Percentiles rank a stretch among this genome's conserved stretches.
Conservation (phyloP, 139 green algal genomes). For the Choricystis sp. region DNA sequence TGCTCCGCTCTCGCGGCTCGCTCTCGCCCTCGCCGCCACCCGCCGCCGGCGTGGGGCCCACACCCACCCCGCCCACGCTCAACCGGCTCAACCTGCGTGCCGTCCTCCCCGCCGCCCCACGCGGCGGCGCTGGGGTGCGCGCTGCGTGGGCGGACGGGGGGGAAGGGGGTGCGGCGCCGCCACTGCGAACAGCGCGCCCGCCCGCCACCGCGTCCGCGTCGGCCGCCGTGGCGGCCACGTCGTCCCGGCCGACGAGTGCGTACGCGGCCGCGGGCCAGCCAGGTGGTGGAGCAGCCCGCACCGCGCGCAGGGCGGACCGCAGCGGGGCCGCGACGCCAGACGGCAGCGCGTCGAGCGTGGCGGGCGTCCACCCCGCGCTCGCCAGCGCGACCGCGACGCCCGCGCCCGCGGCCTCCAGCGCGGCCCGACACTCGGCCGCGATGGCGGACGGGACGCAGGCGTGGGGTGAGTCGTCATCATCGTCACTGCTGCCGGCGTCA, state of each 20-base stretch:
- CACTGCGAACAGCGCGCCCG: too few relatives aligned
- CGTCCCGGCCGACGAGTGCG: constrained; percentile 53
- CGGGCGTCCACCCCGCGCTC: not conserved
- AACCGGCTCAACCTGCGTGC: too few relatives aligned
- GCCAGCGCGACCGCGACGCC: not conserved
- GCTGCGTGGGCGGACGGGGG: too few relatives aligned
- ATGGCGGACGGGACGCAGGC: too few relatives aligned
- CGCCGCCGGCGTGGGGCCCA: too few relatives aligned
- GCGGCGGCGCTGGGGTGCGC: not conserved
- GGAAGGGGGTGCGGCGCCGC: not conserved
- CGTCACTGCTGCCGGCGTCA: too few relatives aligned
- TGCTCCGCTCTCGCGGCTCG: too few relatives aligned
- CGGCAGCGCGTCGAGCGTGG: not conserved
- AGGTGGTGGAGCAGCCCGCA: too few relatives aligned
- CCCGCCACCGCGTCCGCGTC: too few relatives aligned
- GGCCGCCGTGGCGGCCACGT: constrained; percentile 50
- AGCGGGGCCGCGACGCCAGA: not conserved
- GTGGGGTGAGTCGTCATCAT: too few relatives aligned
- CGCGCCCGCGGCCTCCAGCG: not conserved
- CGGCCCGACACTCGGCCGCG: not conserved
- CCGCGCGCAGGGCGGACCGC: not conserved
- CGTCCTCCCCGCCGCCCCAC: too few relatives aligned
- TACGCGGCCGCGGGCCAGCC: constrained; percentile 60
- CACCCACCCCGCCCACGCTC: constrained; percentile 1
- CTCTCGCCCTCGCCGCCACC: too few relatives aligned